Evolutionary conservation across 1,284 basidiomycete species (phyloP).

Genomic region (Naganishia cerealis): DNA sequence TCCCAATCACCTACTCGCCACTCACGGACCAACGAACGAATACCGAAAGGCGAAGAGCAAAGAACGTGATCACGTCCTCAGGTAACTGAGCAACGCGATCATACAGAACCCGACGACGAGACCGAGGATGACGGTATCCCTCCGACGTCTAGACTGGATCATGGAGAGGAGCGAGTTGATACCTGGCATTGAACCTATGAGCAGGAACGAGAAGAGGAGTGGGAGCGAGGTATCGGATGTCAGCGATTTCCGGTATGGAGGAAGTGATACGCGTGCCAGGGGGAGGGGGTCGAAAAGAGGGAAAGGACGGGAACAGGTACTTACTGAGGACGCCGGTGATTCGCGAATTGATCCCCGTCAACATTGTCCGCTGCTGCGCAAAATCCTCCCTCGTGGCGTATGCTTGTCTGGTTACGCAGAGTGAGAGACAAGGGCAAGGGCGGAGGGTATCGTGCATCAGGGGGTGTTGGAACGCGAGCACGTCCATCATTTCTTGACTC

Average conservation of each 20-base stretch:
- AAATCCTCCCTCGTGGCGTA: constrained; percentile 97
- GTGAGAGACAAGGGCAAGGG: neutral
- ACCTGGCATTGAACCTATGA: constrained; percentile 79
- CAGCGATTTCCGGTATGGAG: neutral
- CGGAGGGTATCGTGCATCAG: neutral
- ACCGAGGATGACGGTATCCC: constrained; percentile 88
- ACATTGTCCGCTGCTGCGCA: constrained; percentile 71
- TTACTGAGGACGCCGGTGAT: constrained; percentile 79
- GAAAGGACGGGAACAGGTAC: constrained; percentile 43
- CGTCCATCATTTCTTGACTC: constrained; percentile 40
- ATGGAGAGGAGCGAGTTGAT: constrained; percentile 86
- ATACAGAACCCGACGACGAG: constrained; percentile 80
- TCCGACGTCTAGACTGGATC: constrained; percentile 83
- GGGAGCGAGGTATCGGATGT: too few species aligned
- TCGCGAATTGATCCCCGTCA: constrained; percentile 75
- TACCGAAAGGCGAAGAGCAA: constrained; percentile 51
- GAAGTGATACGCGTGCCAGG: neutral
- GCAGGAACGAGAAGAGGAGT: neutral
- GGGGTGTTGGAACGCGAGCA: neutral
- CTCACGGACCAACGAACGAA: too few species aligned
- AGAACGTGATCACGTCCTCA: constrained; percentile 44
- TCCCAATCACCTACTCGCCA: constrained; percentile 35
- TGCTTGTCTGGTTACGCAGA: constrained; percentile 70
- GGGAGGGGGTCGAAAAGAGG: constrained; percentile 7
- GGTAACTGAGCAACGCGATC: constrained; percentile 74